A percentile compares a stretch with the other conserved stretches of the same genome.
phyloP scores from a whole-genome alignment of 495 filamentous ascomycete species.

The Pseudoneurospora amorphoporcata region DNA sequence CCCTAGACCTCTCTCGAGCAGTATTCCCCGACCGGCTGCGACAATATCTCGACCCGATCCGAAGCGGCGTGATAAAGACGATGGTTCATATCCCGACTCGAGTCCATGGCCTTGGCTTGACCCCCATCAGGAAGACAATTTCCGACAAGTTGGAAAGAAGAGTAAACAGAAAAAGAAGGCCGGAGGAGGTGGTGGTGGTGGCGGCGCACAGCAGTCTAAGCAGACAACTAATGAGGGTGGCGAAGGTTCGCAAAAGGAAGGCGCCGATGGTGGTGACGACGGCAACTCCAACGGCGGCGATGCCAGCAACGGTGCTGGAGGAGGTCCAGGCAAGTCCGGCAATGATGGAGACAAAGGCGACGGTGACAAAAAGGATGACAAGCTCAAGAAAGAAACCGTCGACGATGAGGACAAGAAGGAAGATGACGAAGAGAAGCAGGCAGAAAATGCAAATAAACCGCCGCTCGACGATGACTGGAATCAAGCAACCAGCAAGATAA shows the following conservation, averaged over 20 bases:
- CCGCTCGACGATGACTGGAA: conserved; percentile 15
- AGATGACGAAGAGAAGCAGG: conserved; percentile 11
- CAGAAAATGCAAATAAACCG: conserved; percentile 14
- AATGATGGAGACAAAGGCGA: conserved; percentile 19
- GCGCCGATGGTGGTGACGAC: conserved; percentile 17
- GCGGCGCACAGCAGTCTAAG: conserved; percentile 1
- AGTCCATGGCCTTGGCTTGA: conserved; percentile 27
- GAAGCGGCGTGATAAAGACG: conserved; percentile 2
- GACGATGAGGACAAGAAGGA: conserved; percentile 17
- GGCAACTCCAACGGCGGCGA: conserved; percentile 13
- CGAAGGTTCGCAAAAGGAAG: conserved; percentile 39
- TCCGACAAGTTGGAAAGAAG: conserved; percentile 35
- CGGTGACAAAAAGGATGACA: conserved; percentile 20
- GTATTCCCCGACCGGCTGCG: background rate
- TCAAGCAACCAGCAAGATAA: background rate
- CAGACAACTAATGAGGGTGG: conserved; percentile 14
- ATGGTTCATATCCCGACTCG: conserved; percentile 20
- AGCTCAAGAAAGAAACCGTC: conserved; percentile 21
- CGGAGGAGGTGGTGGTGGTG: conserved; percentile 5
- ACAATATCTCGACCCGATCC: background rate
- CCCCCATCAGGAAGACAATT: conserved; percentile 35
- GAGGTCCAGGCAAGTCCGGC: conserved; percentile 13
- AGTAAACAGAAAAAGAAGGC: conserved; percentile 16
- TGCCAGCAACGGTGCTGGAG: conserved; percentile 7
- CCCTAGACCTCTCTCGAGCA: background rate